Evolutionary conservation across 352 stramenopile genomes (phyloP).

Genomic region (Phytophthora foliorum): DNA sequence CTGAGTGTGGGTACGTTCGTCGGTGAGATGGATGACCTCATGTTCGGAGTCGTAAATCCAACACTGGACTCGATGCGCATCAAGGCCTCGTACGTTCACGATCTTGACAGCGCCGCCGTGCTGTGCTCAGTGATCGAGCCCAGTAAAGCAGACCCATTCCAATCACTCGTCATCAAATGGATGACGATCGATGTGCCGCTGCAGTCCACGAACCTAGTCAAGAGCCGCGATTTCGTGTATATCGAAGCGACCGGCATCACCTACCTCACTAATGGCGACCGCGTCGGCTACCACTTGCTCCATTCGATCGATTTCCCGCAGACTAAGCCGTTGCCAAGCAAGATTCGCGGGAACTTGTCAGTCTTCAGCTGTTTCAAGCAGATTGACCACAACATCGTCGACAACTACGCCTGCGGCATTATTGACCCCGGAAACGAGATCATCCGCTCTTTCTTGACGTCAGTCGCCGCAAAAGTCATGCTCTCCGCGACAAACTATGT

Average conservation of each 20-base stretch:
- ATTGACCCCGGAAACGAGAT: conserved; percentile 40
- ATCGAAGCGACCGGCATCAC: conserved; percentile 43
- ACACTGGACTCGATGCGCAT: conserved; percentile 40
- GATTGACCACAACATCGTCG: conserved; percentile 40
- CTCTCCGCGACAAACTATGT: conserved; percentile 44
- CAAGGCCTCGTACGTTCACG: conserved; percentile 34
- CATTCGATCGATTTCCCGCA: conserved; percentile 53
- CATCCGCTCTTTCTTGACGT: conserved; percentile 35
- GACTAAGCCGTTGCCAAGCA: conserved; percentile 40
- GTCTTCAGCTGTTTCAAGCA: conserved; percentile 55
- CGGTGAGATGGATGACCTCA: conserved; percentile 41
- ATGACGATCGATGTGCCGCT: conserved; percentile 40
- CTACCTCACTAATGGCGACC: conserved; percentile 32
- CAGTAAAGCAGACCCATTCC: conserved; percentile 37
- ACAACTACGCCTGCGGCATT: conserved; percentile 46
- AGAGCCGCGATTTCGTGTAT: conserved; percentile 44
- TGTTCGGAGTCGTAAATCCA: conserved; percentile 43
- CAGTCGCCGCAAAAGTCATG: conserved; percentile 35
- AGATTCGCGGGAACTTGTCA: conserved; percentile 50
- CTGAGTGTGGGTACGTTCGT: conserved; percentile 34
- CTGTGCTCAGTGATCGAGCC: conserved; percentile 28
- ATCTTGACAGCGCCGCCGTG: conserved; percentile 30
- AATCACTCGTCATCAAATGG: conserved; percentile 45
- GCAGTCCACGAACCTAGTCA: conserved; percentile 26
- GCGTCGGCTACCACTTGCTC: conserved; percentile 47